Percentiles rank a stretch among this genome's conserved stretches.
These are phyloP conservation scores for Fusarium vanettenii DNA, from an alignment of 2,329 filamentous ascomycete genomes.

Conservation along the genomic window DNA sequence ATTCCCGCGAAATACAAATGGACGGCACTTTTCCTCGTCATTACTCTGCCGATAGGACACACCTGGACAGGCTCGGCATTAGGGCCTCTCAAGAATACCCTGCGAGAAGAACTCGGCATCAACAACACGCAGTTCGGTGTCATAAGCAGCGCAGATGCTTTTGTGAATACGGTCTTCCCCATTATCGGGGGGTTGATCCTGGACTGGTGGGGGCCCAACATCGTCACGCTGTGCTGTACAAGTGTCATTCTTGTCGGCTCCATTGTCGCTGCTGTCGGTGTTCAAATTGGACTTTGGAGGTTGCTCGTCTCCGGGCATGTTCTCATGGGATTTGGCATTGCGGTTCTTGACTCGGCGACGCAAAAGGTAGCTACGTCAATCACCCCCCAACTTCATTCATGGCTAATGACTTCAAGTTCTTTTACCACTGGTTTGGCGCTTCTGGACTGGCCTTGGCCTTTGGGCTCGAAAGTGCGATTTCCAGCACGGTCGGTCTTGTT, in stretches of 20 bases:
- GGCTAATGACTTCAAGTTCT: slow-evolving; percentile 25
- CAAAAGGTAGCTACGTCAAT: no score
- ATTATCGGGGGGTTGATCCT: slow-evolving; percentile 37
- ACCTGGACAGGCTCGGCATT: not conserved
- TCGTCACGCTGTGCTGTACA: slow-evolving; percentile 37
- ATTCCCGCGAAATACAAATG: not conserved
- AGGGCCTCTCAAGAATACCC: not conserved
- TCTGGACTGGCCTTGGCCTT: slow-evolving; percentile 37
- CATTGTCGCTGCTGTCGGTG: slow-evolving; percentile 31
- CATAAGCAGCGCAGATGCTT: slow-evolving; percentile 39
- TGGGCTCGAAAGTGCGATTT: slow-evolving; percentile 37
- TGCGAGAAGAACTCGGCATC: slow-evolving; percentile 20
- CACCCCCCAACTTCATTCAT: accelerated
- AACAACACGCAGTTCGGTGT: slow-evolving; percentile 41
- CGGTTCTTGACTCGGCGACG: slow-evolving; percentile 34
- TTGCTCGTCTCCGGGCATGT: slow-evolving; percentile 34
- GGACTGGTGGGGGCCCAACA: slow-evolving; percentile 41
- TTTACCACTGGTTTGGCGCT: slow-evolving; percentile 42
- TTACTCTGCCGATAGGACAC: not conserved
- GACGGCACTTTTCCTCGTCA: not conserved
- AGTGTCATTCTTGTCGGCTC: slow-evolving; percentile 35
- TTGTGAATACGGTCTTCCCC: slow-evolving; percentile 40
- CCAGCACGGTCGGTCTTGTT: slow-evolving; percentile 35
- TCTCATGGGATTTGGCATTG: slow-evolving; percentile 39
- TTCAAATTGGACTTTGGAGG: slow-evolving; percentile 33